phyloP scores from a whole-genome alignment of 129 eudicot species.

The Flaveria brownii region DNA sequence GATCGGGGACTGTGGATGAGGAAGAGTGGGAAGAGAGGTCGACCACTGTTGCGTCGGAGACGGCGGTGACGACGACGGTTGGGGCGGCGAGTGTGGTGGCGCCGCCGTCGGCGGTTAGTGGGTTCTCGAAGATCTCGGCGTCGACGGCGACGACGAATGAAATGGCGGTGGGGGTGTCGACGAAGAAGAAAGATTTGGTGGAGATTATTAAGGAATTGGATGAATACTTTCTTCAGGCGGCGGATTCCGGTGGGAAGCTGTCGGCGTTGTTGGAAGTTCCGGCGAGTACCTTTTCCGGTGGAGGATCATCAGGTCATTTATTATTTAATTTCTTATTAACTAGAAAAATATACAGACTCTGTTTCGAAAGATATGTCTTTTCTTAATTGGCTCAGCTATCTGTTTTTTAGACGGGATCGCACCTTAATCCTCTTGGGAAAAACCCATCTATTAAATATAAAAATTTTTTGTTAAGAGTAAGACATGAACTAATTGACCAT shows the following conservation, averaged over 20 bases:
- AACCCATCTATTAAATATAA: too few relatives aligned
- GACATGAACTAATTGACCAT: too few relatives aligned
- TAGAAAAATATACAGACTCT: too few relatives aligned
- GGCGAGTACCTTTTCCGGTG: constrained; percentile 48
- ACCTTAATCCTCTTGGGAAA: too few relatives aligned
- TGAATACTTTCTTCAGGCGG: constrained; percentile 81
- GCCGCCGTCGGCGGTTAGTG: constrained; percentile 59
- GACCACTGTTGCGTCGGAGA: constrained; percentile 46
- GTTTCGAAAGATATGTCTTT: too few relatives aligned
- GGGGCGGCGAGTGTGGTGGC: constrained; percentile 59
- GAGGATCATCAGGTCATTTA: constrained; percentile 44
- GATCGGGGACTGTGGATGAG: constrained; percentile 50
- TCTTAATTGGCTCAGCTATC: too few relatives aligned
- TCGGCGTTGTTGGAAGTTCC: constrained; percentile 76
- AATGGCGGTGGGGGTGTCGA: constrained; percentile 68
- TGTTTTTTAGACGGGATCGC: too few relatives aligned
- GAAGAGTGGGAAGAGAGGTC: constrained; percentile 72
- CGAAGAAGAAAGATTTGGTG: constrained; percentile 62
- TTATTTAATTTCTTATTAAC: background rate
- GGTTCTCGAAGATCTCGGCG: constrained; percentile 42
- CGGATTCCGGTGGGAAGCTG: constrained; percentile 68
- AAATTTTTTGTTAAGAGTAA: too few relatives aligned
- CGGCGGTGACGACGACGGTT: constrained; percentile 44
- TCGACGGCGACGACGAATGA: constrained; percentile 43
- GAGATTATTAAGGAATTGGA: constrained; percentile 86